phyloP scores from a whole-genome alignment of 2,329 filamentous ascomycete genomes.

The Westerdykella ornata region DNA sequence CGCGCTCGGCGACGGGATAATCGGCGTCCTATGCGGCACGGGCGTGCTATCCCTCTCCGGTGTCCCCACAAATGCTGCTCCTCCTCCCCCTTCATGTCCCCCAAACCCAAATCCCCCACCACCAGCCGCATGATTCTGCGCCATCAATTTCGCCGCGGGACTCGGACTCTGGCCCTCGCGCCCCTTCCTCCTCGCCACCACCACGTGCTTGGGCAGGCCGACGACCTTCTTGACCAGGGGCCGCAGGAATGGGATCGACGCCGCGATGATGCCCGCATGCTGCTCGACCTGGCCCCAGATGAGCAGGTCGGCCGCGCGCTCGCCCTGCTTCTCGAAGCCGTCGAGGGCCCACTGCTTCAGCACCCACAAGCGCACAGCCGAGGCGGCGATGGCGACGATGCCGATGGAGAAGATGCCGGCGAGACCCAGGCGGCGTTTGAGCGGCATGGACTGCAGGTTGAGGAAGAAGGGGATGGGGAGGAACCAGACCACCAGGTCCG shows the following conservation, averaged over 20 bases:
- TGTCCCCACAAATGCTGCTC: no score
- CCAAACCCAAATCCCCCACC: background rate
- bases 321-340: slow-evolving; percentile 9
- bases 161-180: slow-evolving; percentile 11
- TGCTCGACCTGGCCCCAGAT: slow-evolving; percentile 31
- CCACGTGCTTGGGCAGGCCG: background rate
- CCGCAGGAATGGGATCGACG: slow-evolving; percentile 29
- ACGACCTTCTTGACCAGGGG: slow-evolving; percentile 9
- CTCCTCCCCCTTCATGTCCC: no score
- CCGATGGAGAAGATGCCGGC: slow-evolving; percentile 29
- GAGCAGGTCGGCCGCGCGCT: slow-evolving; percentile 17
- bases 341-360: slow-evolving; percentile 22
- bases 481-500: slow-evolving; percentile 39
- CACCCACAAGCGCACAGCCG: slow-evolving; percentile 23
- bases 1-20: slow-evolving; percentile 21
- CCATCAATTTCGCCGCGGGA: slow-evolving; percentile 10
- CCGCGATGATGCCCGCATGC: slow-evolving; percentile 26
- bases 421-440: slow-evolving; percentile 47
- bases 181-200: slow-evolving; percentile 3
- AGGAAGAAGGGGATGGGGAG: slow-evolving; percentile 42
- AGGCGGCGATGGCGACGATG: slow-evolving; percentile 26
- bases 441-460: slow-evolving; percentile 40
- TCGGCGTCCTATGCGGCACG: slow-evolving; percentile 12
- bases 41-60: background rate
- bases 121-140: slow-evolving; percentile 4